These are phyloP conservation scores for Planoprotostelium fungivorum DNA, from an alignment of 78 protist genomes.

Conservation along the genomic window DNA sequence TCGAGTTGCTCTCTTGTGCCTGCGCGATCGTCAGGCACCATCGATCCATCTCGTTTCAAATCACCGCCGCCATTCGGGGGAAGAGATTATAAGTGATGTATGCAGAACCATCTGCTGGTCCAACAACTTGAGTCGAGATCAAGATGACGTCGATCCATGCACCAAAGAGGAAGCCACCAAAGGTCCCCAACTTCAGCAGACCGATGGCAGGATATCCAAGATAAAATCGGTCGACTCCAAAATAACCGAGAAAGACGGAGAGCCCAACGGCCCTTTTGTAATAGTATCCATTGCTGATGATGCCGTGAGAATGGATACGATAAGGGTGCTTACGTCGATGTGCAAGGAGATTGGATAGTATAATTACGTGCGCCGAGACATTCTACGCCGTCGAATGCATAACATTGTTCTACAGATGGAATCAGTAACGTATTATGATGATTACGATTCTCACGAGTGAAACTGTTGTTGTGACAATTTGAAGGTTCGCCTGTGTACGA, in stretches of 20 bases:
- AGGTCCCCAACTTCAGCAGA: neutral
- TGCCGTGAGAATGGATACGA: too few relatives aligned
- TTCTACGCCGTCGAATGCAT: neutral
- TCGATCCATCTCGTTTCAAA: too few relatives aligned
- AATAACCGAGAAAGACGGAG: neutral
- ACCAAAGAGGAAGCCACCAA: neutral
- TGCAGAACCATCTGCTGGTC: neutral
- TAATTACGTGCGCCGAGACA: neutral
- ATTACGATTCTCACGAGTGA: too few relatives aligned
- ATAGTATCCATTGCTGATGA: slow-evolving; percentile 6
- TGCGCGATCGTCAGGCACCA: too few relatives aligned
- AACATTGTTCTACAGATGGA: neutral
- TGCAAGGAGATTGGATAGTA: neutral
- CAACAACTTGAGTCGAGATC: slow-evolving; percentile 1
- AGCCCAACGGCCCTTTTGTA: neutral
- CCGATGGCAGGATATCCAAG: slow-evolving; percentile 7
- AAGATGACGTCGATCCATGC: neutral
- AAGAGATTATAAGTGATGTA: too few relatives aligned
- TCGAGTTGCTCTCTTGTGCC: too few relatives aligned
- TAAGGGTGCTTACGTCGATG: neutral
- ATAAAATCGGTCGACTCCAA: slow-evolving; percentile 2
- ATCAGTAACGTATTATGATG: too few relatives aligned
- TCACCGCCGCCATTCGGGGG: too few relatives aligned
- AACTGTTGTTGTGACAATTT: too few relatives aligned
- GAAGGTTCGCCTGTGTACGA: too few relatives aligned